phyloP scores from a whole-genome alignment of 2,329 filamentous ascomycete genomes.

The Cytospora schulzeri region DNA sequence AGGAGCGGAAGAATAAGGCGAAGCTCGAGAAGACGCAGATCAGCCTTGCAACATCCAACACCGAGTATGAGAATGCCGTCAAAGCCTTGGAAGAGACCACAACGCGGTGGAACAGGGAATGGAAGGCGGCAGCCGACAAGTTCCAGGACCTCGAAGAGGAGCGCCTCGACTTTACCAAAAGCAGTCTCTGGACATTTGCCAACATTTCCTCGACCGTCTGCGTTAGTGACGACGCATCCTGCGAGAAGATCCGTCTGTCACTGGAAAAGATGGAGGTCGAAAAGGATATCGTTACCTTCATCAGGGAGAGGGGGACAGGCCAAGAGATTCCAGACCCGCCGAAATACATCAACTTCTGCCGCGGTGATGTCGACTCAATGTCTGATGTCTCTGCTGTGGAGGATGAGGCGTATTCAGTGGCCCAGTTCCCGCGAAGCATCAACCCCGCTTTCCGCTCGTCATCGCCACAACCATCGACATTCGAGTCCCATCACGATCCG shows the following conservation, averaged over 20 bases:
- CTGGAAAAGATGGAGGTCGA: conserved; percentile 96
- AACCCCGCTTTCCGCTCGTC: conserved; percentile 96
- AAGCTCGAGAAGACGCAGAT: conserved; percentile 99
- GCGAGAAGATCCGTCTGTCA: conserved; percentile 92
- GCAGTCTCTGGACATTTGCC: conserved; percentile 95
- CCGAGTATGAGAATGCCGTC: conserved; percentile 90
- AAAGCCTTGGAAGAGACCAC: conserved; percentile 96
- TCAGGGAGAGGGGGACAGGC: conserved; percentile 84
- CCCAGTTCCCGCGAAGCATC: conserved; percentile 92
- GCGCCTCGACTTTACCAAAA: conserved; percentile 94
- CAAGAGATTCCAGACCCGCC: conserved; percentile 97
- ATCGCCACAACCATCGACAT: conserved; percentile 91
- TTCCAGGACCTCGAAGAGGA: conserved; percentile 99
- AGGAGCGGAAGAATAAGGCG: conserved; percentile 97
- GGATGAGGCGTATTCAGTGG: conserved; percentile 88
- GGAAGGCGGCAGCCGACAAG: conserved; percentile 97
- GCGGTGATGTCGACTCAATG: conserved; percentile 80
- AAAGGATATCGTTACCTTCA: conserved; percentile 89
- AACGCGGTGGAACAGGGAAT: conserved; percentile 93
- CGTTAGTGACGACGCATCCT: conserved; percentile 94
- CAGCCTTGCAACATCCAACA: conserved; percentile 85
- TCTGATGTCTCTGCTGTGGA: conserved; percentile 74
- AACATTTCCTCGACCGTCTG: conserved; percentile 97
- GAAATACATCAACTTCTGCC: conserved; percentile 98
- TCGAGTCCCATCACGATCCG: conserved; percentile 88